A percentile compares a stretch with the other conserved stretches of the same genome.
These are phyloP conservation scores for Phaeosphaeriaceae sp. DNA, from an alignment of 2,329 filamentous ascomycete genomes.

Conservation along the genomic window DNA sequence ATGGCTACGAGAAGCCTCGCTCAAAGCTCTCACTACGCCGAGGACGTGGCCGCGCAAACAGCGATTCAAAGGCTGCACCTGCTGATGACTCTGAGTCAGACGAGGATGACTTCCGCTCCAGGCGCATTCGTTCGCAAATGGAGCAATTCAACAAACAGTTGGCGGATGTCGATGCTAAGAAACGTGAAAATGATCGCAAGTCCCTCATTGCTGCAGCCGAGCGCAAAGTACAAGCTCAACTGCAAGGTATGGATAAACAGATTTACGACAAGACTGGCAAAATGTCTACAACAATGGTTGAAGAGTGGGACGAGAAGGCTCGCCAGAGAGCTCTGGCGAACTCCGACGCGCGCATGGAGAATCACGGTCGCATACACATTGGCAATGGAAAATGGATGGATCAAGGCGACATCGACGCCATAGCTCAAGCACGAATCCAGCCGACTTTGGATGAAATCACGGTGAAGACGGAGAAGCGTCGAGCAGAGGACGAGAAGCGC, in stretches of 20 bases:
- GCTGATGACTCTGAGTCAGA: constrained; percentile 36
- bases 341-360: constrained; percentile 65
- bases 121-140: constrained; percentile 80
- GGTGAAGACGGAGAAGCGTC: constrained; percentile 75
- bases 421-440: constrained; percentile 78
- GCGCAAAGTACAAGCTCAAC: constrained; percentile 80
- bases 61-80: constrained; percentile 62
- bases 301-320: constrained; percentile 81
- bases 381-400: constrained; percentile 84
- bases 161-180: constrained; percentile 73
- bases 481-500: constrained; percentile 72
- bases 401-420: constrained; percentile 76
- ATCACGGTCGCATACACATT: constrained; percentile 69
- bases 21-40: constrained; percentile 61
- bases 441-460: constrained; percentile 86
- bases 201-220: constrained; percentile 79
- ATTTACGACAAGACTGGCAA: constrained; percentile 79
- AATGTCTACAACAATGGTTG: constrained; percentile 70
- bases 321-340: constrained; percentile 72
- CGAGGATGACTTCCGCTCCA: constrained; percentile 72
- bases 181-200: constrained; percentile 77
- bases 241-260: constrained; percentile 82
- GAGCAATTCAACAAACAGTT: constrained; percentile 74
- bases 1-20: constrained; percentile 65
- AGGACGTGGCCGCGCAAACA: constrained; percentile 67